phyloP scores from a whole-genome alignment of 345 rosid genomes.

The Linum trigynum region DNA sequence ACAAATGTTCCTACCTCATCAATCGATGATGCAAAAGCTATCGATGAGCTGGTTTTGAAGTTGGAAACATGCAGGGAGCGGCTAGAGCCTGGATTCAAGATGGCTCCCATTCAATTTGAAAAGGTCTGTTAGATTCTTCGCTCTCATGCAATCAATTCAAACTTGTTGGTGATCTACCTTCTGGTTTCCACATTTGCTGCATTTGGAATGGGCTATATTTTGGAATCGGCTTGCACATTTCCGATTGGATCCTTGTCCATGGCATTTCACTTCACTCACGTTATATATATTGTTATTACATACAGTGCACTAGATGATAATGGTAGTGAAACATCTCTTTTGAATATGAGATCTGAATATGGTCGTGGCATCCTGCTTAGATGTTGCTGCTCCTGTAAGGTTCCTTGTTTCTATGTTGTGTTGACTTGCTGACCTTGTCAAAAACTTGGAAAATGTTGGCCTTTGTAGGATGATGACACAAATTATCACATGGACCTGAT shows the following conservation, averaged over 20 bases:
- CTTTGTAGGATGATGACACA: slow-evolving; percentile 81
- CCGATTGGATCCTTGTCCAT: too few relatives aligned
- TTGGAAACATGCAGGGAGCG: slow-evolving; percentile 57
- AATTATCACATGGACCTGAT: slow-evolving; percentile 99
- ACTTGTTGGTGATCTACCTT: not conserved
- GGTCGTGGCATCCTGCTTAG: too few relatives aligned
- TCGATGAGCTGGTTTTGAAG: slow-evolving; percentile 51
- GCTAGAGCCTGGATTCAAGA: slow-evolving; percentile 52
- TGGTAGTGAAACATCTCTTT: too few relatives aligned
- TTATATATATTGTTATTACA: too few relatives aligned
- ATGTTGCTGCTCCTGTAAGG: too few relatives aligned
- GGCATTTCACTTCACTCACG: too few relatives aligned
- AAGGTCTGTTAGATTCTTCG: slow-evolving; percentile 44
- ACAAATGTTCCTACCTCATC: slow-evolving; percentile 68
- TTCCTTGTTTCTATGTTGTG: not conserved
- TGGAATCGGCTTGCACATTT: too few relatives aligned
- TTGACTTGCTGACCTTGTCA: not conserved
- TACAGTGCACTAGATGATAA: too few relatives aligned
- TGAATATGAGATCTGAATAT: too few relatives aligned
- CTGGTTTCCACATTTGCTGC: not conserved
- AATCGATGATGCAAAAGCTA: slow-evolving; percentile 69
- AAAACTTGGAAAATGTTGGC: not conserved
- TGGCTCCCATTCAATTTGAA: slow-evolving; percentile 94
- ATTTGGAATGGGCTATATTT: too few relatives aligned
- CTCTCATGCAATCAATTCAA: not conserved